phyloP scores from a whole-genome alignment of 2,329 filamentous ascomycete species.

The Beauveria rudraprayagi region DNA sequence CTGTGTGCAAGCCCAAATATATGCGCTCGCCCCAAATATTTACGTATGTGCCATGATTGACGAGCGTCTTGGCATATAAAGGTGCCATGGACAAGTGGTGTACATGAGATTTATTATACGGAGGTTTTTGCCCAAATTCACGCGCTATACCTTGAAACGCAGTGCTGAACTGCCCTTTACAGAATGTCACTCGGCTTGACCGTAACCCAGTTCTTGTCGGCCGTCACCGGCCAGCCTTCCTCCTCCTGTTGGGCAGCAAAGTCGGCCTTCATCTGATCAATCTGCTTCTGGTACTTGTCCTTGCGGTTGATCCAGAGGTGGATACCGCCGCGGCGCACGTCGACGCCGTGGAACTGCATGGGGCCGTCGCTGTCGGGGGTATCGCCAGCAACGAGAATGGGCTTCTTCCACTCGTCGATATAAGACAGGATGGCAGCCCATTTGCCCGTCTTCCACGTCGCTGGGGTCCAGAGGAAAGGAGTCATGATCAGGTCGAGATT shows the following conservation, averaged over 20 bases:
- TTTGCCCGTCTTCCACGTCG: slow-evolving; percentile 36
- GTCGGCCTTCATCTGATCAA: slow-evolving; percentile 30
- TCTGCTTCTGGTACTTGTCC: slow-evolving; percentile 24
- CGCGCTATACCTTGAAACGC: background rate
- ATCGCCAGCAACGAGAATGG: slow-evolving; percentile 34
- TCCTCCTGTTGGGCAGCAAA: slow-evolving; percentile 25
- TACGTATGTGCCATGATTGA: background rate
- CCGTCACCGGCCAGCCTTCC: slow-evolving; percentile 30
- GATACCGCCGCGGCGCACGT: slow-evolving; percentile 32
- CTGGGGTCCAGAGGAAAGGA: slow-evolving; percentile 34
- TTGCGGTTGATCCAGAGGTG: slow-evolving; percentile 35
- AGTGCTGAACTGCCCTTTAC: slow-evolving; percentile 14
- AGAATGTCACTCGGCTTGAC: slow-evolving; percentile 33
- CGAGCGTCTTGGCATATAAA: background rate
- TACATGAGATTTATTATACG: background rate
- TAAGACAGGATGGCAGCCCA: slow-evolving; percentile 35
- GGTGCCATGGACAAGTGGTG: background rate
- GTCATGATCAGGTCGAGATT: slow-evolving; percentile 33
- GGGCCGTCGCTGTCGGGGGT: slow-evolving; percentile 35
- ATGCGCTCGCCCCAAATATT: background rate
- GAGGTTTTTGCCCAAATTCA: background rate
- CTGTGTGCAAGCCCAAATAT: background rate
- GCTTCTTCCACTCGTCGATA: slow-evolving; percentile 35
- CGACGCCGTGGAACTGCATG: slow-evolving; percentile 37
- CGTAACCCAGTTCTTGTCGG: slow-evolving; percentile 37